Conservation (phyloP, 2,329 filamentous ascomycete species). For the Aspergillus sp. region DNA sequence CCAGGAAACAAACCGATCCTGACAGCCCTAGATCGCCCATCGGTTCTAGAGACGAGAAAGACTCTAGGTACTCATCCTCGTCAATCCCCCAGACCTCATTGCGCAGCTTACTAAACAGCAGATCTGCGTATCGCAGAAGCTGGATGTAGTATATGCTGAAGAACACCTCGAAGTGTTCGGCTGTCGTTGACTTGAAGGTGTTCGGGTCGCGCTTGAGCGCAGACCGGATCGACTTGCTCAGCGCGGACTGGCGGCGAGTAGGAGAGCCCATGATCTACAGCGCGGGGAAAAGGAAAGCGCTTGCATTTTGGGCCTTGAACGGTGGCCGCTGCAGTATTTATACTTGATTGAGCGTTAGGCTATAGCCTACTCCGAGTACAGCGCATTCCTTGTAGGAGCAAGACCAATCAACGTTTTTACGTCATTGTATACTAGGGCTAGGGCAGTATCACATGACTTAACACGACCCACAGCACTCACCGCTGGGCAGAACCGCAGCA, state of each 20-base stretch:
- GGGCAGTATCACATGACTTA: constrained; percentile 1
- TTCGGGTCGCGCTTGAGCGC: constrained; percentile 22
- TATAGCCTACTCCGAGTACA: no score
- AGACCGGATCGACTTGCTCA: constrained; percentile 24
- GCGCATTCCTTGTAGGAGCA: no score
- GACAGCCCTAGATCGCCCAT: constrained; percentile 66
- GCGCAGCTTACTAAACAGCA: constrained; percentile 46
- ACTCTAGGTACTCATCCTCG: constrained; percentile 47
- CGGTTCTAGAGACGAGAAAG: constrained; percentile 43
- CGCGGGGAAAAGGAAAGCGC: no score
- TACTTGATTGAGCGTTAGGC: no score
- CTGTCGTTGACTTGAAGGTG: constrained; percentile 20
- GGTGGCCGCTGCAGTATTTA: no score
- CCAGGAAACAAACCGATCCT: constrained; percentile 46
- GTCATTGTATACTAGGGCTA: constrained; percentile 11
- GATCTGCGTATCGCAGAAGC: constrained; percentile 40
- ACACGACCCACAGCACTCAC: constrained; percentile 18
- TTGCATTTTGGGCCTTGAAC: no score
- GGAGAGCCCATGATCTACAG: constrained; percentile 10
- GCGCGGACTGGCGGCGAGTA: constrained; percentile 15
- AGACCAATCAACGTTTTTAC: not conserved
- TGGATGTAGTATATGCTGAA: constrained; percentile 47
- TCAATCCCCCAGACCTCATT: constrained; percentile 46
- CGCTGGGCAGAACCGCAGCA: constrained; percentile 20
- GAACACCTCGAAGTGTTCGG: constrained; percentile 44